Conservation (phyloP, 371 early-diverging fungal genomes). For the Saksenaea oblongispora region DNA sequence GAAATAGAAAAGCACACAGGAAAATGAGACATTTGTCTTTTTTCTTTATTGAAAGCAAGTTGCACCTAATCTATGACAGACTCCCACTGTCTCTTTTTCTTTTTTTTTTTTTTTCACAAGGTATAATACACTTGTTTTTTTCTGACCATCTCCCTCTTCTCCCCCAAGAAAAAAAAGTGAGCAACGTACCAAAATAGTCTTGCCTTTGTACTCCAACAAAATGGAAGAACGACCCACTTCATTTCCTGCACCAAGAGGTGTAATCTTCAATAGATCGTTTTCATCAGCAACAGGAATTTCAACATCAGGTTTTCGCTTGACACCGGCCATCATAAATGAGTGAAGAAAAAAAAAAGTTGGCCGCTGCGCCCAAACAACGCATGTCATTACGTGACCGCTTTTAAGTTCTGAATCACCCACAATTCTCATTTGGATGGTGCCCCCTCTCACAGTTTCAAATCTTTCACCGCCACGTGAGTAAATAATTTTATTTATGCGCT, state of each 20-base stretch:
- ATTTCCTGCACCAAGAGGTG: slow-evolving; percentile 98
- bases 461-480: no score
- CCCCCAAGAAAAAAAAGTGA: slow-evolving; percentile 1
- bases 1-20: slow-evolving; percentile 18
- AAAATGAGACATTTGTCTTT: slow-evolving; percentile 10
- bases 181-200: slow-evolving; percentile 86
- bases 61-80: neutral
- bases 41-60: slow-evolving; percentile 7
- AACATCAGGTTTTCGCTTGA: slow-evolving; percentile 51
- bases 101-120: neutral
- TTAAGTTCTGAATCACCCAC: no score
- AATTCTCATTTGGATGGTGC: no score
- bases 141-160: neutral
- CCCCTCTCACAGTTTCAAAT: no score
- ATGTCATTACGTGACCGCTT: no score
- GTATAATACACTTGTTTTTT: neutral
- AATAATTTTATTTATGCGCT: no score
- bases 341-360: no score
- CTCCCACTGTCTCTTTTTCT: neutral
- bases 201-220: slow-evolving; percentile 94
- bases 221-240: slow-evolving; percentile 99
- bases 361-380: no score
- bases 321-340: slow-evolving; percentile 27
- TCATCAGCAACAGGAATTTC: slow-evolving; percentile 59
- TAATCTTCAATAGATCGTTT: slow-evolving; percentile 81